These are phyloP conservation scores for Epichloe sp. DNA, from an alignment of 2,329 filamentous ascomycete genomes.

Conservation along the genomic window DNA sequence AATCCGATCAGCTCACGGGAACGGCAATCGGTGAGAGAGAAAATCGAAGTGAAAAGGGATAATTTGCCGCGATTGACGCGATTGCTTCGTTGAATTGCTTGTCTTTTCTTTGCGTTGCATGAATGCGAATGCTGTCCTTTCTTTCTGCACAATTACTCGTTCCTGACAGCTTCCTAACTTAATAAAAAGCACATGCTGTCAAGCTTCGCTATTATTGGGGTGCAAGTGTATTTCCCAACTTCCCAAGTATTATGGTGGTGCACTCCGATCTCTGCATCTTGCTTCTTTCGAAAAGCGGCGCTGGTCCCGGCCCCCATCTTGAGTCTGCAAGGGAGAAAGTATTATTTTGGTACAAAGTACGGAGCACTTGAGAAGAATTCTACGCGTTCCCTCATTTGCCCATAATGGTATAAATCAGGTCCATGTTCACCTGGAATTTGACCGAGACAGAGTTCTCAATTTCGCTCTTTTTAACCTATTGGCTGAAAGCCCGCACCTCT, in stretches of 20 bases:
- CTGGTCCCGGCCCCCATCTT: neutral
- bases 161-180: neutral
- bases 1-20: neutral
- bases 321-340: neutral
- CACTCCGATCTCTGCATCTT: neutral
- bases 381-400: neutral
- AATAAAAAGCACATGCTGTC: neutral
- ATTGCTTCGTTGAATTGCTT: neutral
- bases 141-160: neutral
- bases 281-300: neutral
- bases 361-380: neutral
- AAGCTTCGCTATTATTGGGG: neutral
- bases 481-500: slow-evolving; percentile 45
- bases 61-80: neutral
- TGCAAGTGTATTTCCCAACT: neutral
- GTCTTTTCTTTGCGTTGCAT: neutral
- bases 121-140: no score
- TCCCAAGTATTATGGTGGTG: neutral
- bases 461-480: slow-evolving; percentile 20
- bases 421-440: neutral
- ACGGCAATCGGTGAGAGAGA: neutral
- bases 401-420: neutral
- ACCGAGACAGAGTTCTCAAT: no score
- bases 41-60: neutral
- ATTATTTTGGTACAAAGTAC: no score